Conservation (phyloP, 441 rosid genomes). For the Gossypium schwendimanii region DNA sequence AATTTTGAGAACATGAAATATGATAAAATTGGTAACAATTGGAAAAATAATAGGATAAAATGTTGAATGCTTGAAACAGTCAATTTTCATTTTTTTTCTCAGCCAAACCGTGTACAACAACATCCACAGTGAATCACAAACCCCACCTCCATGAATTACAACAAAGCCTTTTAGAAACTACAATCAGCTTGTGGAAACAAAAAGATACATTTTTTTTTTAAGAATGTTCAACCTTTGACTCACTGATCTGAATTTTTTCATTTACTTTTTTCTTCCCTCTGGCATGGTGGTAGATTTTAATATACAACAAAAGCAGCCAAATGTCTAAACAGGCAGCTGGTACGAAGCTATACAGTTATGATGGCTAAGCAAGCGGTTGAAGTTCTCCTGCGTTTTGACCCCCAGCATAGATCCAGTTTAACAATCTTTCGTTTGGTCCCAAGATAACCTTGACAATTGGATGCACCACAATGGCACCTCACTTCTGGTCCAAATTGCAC, state of each 20-base stretch:
- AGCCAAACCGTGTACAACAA: not conserved
- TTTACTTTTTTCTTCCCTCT: not conserved
- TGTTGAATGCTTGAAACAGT: not conserved
- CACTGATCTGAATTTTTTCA: constrained; percentile 1
- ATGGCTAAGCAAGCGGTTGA: constrained; percentile 34
- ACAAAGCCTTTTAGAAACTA: not conserved
- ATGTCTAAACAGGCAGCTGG: not conserved
- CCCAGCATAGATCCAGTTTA: constrained; percentile 60
- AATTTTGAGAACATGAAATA: not conserved
- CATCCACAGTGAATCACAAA: too few relatives aligned
- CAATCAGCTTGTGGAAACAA: not conserved
- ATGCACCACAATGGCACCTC: constrained; percentile 69
- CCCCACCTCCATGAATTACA: not conserved
- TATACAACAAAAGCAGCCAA: constrained; percentile 17
- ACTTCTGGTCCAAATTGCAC: constrained; percentile 91
- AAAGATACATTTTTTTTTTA: not conserved
- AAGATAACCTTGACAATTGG: constrained; percentile 70
- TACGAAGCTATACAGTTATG: constrained; percentile 23
- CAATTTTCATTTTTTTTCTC: not conserved
- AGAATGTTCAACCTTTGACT: not conserved
- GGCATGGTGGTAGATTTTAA: constrained; percentile 18
- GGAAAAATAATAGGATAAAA: not conserved
- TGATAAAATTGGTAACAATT: not conserved
- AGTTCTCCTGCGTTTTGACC: constrained; percentile 75
- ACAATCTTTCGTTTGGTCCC: constrained; percentile 63